Conservation (phyloP, 371 early-diverging fungal genomes). For the Syncephalis plumigaleata region DNA sequence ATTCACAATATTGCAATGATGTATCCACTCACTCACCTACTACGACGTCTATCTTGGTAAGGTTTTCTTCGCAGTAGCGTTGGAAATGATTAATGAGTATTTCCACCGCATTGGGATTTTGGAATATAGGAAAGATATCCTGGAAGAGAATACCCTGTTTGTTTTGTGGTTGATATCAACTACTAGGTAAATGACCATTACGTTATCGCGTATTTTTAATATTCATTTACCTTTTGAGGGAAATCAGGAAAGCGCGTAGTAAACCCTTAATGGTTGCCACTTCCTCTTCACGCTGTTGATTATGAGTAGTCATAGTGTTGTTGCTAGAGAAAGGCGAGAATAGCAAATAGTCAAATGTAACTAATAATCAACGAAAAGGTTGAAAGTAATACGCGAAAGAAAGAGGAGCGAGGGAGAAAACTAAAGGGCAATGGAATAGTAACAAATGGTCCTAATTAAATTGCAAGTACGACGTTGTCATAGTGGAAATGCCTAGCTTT, state of each 20-base stretch:
- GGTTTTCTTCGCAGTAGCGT: constrained; percentile 50
- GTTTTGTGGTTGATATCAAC: not conserved
- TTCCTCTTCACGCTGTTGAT: not conserved
- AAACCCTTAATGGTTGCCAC: constrained; percentile 1
- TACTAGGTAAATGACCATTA: not conserved
- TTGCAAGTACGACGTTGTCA: no score
- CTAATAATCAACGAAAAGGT: no score
- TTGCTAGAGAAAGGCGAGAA: no score
- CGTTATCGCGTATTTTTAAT: not conserved
- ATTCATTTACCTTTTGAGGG: constrained; percentile 27
- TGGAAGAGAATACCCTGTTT: constrained; percentile 68
- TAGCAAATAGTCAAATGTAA: no score
- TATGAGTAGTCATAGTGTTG: no score
- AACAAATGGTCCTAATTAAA: no score
- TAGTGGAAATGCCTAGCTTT: no score
- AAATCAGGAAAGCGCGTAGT: constrained; percentile 35
- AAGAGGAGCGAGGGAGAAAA: no score
- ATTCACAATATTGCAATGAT: not conserved
- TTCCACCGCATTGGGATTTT: constrained; percentile 84
- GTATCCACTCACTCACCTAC: constrained; percentile 34
- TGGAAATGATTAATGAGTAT: constrained; percentile 73
- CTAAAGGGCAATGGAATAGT: no score
- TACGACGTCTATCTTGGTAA: constrained; percentile 66
- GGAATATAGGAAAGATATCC: constrained; percentile 94
- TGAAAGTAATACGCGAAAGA: no score